These are phyloP conservation scores for Aureobasidium sp. DNA, from an alignment of 2,329 filamentous ascomycete genomes.

Conservation along the genomic window DNA sequence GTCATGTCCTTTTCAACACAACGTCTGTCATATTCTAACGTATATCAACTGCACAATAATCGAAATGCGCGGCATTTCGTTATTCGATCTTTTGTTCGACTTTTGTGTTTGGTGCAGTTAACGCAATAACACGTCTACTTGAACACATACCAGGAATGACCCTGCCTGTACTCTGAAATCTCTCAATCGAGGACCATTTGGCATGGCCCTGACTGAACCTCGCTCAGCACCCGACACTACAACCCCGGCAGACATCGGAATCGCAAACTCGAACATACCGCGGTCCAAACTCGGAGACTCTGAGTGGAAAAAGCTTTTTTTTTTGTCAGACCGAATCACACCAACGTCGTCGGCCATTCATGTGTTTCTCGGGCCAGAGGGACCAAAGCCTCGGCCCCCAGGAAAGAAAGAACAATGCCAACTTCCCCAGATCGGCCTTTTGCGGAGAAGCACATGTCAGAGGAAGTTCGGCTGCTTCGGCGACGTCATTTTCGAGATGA, in stretches of 20 bases:
- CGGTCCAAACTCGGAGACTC: background rate
- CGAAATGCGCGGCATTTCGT: too few species aligned
- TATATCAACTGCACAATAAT: too few species aligned
- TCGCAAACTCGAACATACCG: background rate
- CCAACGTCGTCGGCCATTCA: background rate
- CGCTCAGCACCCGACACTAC: background rate
- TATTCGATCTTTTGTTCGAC: background rate
- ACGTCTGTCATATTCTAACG: too few species aligned
- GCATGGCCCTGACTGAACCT: background rate
- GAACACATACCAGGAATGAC: background rate
- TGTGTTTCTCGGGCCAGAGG: slow-evolving; percentile 1
- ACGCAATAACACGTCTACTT: background rate
- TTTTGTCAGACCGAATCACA: background rate
- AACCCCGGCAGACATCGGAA: background rate
- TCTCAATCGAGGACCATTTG: background rate
- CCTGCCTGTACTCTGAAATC: background rate
- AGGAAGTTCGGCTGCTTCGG: background rate
- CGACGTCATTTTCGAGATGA: background rate
- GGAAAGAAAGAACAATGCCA: too few species aligned
- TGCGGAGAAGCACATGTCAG: slow-evolving; percentile 12
- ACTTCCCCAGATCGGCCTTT: slow-evolving; percentile 13
- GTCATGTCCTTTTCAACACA: too few species aligned
- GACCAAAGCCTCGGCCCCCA: background rate
- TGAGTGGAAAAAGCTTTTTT: background rate
- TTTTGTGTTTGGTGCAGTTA: background rate